Percentiles rank a stretch among this genome's conserved stretches.
Conservation (phyloP, 495 filamentous ascomycete species). For the Penicillium arizonense region DNA sequence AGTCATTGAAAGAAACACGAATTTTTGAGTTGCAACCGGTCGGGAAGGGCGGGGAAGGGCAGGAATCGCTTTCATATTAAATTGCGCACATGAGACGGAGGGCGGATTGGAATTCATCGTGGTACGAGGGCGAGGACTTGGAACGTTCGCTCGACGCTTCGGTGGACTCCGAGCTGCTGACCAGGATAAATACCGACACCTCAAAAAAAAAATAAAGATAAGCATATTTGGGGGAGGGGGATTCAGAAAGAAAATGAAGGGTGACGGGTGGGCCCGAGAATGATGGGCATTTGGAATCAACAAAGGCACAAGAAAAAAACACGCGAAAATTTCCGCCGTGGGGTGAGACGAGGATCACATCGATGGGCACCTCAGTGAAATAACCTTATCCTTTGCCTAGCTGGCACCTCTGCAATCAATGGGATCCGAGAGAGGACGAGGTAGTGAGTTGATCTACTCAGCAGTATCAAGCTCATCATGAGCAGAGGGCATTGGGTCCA, state of each 20-base stretch:
- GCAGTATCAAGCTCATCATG: slow-evolving; percentile 98
- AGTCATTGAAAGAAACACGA: slow-evolving; percentile 1
- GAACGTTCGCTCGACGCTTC: slow-evolving; percentile 43
- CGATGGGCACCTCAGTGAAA: not conserved
- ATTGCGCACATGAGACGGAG: slow-evolving; percentile 33
- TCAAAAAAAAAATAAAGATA: slow-evolving; percentile 7
- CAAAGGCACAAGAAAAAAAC: slow-evolving; percentile 8
- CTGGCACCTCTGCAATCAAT: not conserved
- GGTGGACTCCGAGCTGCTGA: slow-evolving; percentile 43
- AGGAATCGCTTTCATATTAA: slow-evolving; percentile 35
- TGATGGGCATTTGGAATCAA: slow-evolving; percentile 1
- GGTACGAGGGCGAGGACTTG: slow-evolving; percentile 29
- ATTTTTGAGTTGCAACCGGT: slow-evolving; percentile 22
- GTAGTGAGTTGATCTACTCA: slow-evolving; percentile 60
- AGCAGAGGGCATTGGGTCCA: slow-evolving; percentile 76
- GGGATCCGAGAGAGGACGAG: slow-evolving; percentile 1
- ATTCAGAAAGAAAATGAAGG: not conserved
- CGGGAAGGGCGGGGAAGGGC: slow-evolving; percentile 28
- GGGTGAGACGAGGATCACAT: not conserved
- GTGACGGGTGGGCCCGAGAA: not conserved
- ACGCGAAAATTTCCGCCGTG: not conserved
- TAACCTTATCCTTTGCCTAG: not conserved
- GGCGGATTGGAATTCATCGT: slow-evolving; percentile 36
- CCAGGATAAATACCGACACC: slow-evolving; percentile 35
- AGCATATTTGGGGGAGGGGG: slow-evolving; percentile 3